These are phyloP conservation scores for Laetiporus sulphureus DNA, from an alignment of 1,284 basidiomycete species.

Conservation along the genomic window DNA sequence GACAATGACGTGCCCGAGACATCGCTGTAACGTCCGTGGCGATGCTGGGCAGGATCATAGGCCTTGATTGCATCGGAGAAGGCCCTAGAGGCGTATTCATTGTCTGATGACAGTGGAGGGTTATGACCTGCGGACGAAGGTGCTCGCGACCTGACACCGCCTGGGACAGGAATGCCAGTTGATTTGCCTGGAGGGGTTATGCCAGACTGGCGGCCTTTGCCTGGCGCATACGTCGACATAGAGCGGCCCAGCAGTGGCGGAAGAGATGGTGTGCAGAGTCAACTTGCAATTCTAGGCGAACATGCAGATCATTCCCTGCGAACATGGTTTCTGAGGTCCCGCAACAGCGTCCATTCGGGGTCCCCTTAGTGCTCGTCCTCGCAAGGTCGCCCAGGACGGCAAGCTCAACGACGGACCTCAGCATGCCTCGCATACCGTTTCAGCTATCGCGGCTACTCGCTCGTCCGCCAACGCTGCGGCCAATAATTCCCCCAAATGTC, in stretches of 20 bases:
- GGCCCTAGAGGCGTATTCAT: conserved; percentile 54
- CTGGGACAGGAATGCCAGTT: conserved; percentile 62
- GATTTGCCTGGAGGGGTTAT: conserved; percentile 55
- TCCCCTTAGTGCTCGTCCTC: not conserved
- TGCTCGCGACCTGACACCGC: conserved; percentile 55
- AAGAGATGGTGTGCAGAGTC: not conserved
- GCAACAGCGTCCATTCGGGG: not conserved
- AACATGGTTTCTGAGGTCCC: not conserved
- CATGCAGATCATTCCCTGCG: not conserved
- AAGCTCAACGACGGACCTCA: no score
- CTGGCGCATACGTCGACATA: conserved; percentile 30
- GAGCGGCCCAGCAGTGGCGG: conserved; percentile 8
- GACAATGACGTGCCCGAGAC: conserved; percentile 42
- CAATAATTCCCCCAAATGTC: conserved; percentile 1
- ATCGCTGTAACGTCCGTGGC: conserved; percentile 32
- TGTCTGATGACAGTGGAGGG: conserved; percentile 30
- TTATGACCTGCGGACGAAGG: conserved; percentile 42
- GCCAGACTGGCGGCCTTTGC: conserved; percentile 46
- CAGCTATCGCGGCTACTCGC: conserved; percentile 19
- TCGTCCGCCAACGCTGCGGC: conserved; percentile 14
- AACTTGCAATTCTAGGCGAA: not conserved
- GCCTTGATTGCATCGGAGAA: conserved; percentile 72
- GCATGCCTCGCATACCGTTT: conserved; percentile 23
- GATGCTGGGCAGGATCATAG: conserved; percentile 70
- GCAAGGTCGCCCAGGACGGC: not conserved